Conservation (phyloP, 1,284 basidiomycete species). For the Erythrobasidium hasegawianum region DNA sequence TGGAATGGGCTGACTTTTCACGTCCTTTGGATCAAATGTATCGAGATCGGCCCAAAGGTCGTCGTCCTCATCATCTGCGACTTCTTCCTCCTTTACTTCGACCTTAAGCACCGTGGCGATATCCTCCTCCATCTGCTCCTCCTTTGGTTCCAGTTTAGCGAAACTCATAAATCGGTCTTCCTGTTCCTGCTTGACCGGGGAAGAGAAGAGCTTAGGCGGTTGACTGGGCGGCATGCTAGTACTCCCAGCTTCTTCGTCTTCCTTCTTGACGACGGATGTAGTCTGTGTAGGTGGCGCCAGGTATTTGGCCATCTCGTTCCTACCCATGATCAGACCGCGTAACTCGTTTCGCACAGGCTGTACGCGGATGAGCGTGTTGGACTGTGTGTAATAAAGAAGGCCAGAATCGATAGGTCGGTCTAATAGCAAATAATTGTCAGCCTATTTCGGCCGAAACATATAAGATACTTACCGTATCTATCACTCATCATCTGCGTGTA, state of each 20-base stretch:
- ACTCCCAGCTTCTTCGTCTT: not conserved
- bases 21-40: not conserved
- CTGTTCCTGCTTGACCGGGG: not conserved
- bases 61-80: slow-evolving; percentile 26
- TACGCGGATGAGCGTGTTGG: slow-evolving; percentile 78
- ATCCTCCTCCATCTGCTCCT: slow-evolving; percentile 5
- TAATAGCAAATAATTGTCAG: not conserved
- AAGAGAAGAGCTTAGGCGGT: not conserved
- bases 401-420: slow-evolving; percentile 63
- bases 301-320: slow-evolving; percentile 82
- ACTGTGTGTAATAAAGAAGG: slow-evolving; percentile 89
- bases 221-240: not conserved
- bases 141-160: slow-evolving; percentile 1
- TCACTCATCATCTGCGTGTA: slow-evolving; percentile 90
- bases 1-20: not conserved
- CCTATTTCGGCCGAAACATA: not conserved
- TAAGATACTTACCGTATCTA: slow-evolving; percentile 61
- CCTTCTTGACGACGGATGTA: not conserved
- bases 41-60: slow-evolving; percentile 32
- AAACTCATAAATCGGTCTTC: not conserved
- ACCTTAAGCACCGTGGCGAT: slow-evolving; percentile 10
- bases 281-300: slow-evolving; percentile 50
- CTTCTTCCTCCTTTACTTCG: slow-evolving; percentile 14
- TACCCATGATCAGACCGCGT: slow-evolving; percentile 69
- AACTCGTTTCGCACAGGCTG: slow-evolving; percentile 75